Evolutionary conservation across 495 filamentous ascomycete species (phyloP).

Genomic region (Podospora australis): DNA sequence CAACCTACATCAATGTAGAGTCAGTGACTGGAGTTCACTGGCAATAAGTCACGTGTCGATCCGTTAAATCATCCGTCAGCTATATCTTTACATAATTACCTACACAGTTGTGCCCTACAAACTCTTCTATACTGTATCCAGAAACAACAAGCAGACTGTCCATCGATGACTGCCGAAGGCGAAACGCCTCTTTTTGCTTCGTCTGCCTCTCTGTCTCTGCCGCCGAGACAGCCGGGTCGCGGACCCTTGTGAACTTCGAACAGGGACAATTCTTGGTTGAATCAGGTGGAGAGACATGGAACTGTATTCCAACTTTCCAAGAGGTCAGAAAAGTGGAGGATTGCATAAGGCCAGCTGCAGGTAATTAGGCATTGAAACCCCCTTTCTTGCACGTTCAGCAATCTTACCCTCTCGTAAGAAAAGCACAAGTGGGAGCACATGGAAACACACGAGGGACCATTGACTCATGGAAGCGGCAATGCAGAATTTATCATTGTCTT

Average conservation of each 20-base stretch:
- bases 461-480: neutral
- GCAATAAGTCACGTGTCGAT: too few relatives aligned
- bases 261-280: constrained; percentile 10
- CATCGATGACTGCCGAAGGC: too few relatives aligned
- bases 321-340: constrained; percentile 12
- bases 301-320: constrained; percentile 7
- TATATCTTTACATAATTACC: too few relatives aligned
- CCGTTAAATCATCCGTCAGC: too few relatives aligned
- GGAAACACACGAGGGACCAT: neutral
- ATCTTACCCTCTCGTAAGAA: constrained; percentile 2
- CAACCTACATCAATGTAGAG: too few relatives aligned
- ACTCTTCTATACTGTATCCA: too few relatives aligned
- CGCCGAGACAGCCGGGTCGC: constrained; percentile 20
- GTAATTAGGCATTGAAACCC: constrained; percentile 15
- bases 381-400: neutral
- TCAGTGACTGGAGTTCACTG: too few relatives aligned
- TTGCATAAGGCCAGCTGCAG: constrained; percentile 25
- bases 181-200: constrained; percentile 11
- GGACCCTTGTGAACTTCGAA: constrained; percentile 10
- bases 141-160: too few relatives aligned
- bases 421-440: neutral
- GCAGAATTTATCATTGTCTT: too few relatives aligned
- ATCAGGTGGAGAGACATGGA: constrained; percentile 15
- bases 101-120: too few relatives aligned
- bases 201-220: constrained; percentile 11